Conservation (phyloP, 2,329 filamentous ascomycete species). For the Penicillium thymicola region DNA sequence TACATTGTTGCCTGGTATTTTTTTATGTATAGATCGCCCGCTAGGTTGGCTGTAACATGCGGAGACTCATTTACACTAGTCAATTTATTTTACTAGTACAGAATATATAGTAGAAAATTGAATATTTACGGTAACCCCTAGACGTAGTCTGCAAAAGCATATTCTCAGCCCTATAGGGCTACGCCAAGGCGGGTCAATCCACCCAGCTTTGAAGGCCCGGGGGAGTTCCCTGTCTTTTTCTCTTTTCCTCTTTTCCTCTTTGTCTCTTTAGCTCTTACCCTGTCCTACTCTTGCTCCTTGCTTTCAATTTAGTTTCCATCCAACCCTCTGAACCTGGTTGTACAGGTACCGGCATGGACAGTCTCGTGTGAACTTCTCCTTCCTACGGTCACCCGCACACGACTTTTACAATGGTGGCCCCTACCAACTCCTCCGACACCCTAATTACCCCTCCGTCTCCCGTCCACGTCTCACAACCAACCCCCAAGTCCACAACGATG, state of each 20-base stretch:
- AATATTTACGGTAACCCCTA: not conserved
- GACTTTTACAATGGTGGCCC: constrained; percentile 11
- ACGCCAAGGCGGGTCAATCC: constrained; percentile 13
- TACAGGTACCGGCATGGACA: not conserved
- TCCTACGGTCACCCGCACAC: not conserved
- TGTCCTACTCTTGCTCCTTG: not conserved
- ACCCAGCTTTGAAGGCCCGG: not conserved
- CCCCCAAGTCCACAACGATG: not conserved
- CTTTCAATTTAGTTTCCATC: not conserved
- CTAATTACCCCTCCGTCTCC: constrained; percentile 11
- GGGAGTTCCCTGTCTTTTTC: not conserved
- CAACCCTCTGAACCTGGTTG: not conserved
- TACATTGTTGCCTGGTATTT: not conserved
- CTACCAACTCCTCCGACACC: constrained; percentile 16
- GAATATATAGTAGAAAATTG: no score
- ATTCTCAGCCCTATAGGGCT: constrained; percentile 27
- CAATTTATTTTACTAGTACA: not conserved
- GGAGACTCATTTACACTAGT: not conserved
- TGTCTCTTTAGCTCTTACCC: not conserved
- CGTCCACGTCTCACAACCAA: not conserved
- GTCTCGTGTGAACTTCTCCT: constrained; percentile 6
- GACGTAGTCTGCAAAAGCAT: not conserved
- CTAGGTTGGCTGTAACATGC: not conserved
- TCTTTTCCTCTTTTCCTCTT: not conserved
- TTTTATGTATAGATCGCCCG: not conserved